Percentiles rank a stretch among this genome's conserved stretches.
These are phyloP conservation scores for Dillenia turbinata DNA, from an alignment of 164 flowering plant genomes.

Conservation along the genomic window DNA sequence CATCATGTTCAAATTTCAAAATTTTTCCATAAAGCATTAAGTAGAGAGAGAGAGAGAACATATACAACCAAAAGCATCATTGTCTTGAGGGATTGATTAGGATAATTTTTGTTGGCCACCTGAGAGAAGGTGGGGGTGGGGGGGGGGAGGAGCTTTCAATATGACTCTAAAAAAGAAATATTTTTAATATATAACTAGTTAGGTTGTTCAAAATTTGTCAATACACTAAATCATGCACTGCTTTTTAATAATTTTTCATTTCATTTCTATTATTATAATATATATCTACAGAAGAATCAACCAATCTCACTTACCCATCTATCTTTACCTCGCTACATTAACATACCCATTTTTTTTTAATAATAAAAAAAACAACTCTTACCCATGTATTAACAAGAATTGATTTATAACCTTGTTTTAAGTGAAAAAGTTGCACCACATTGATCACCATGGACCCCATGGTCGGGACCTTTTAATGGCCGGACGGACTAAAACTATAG, in stretches of 20 bases:
- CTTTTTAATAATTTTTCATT: not conserved
- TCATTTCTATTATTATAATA: not conserved
- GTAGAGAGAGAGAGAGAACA: too few species aligned
- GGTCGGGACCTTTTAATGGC: constrained; percentile 33
- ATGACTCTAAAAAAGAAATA: too few species aligned
- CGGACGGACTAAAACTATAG: constrained; percentile 84
- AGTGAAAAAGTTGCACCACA: constrained; percentile 83
- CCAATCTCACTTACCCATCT: not conserved
- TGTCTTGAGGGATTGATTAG: too few species aligned
- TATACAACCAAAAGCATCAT: too few species aligned
- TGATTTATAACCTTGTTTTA: constrained; percentile 31
- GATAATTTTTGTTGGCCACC: too few species aligned
- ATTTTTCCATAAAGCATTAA: too few species aligned
- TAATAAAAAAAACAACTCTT: not conserved
- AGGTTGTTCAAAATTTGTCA: too few species aligned
- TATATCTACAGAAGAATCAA: constrained; percentile 10
- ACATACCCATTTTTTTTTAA: not conserved
- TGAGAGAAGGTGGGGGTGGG: too few species aligned
- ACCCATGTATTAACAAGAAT: constrained; percentile 26
- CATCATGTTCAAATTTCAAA: too few species aligned
- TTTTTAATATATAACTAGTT: too few species aligned
- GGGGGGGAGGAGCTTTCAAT: too few species aligned
- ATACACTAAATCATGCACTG: too few species aligned
- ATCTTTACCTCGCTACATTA: not conserved
- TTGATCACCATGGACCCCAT: constrained; percentile 68